phyloP scores from a whole-genome alignment of 148 eudicot species.

The Arctostaphylos glauca region DNA sequence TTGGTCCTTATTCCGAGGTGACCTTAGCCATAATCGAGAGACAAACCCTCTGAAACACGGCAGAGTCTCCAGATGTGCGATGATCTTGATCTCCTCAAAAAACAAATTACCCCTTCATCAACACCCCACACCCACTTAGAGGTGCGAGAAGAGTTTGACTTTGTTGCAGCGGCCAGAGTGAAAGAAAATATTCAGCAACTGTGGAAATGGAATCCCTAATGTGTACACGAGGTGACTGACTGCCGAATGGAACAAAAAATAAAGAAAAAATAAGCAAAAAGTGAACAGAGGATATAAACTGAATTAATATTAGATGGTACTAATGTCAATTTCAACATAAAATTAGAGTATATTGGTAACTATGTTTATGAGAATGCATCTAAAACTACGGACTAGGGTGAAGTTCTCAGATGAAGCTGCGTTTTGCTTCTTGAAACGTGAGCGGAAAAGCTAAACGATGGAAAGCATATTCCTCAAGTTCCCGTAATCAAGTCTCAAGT shows the following conservation, averaged over 20 bases:
- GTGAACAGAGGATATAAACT: neutral
- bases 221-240: slow-evolving; percentile 38
- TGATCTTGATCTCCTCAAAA: slow-evolving; percentile 78
- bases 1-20: slow-evolving; percentile 14
- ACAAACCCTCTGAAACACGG: slow-evolving; percentile 75
- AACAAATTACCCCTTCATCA: slow-evolving; percentile 55
- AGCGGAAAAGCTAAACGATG: neutral
- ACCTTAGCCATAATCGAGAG: slow-evolving; percentile 91
- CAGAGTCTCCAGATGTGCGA: slow-evolving; percentile 91
- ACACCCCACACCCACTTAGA: slow-evolving; percentile 79
- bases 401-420: neutral
- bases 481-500: neutral
- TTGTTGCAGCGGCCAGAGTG: slow-evolving; percentile 96
- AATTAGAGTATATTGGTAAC: neutral
- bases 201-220: slow-evolving; percentile 26
- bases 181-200: slow-evolving; percentile 30
- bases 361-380: neutral
- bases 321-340: neutral
- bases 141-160: slow-evolving; percentile 75
- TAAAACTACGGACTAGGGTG: neutral
- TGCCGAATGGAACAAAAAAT: slow-evolving; percentile 21
- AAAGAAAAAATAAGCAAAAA: neutral
- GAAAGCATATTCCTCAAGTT: neutral
- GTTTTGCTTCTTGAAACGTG: neutral
- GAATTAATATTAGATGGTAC: neutral